A percentile compares a stretch with the other conserved stretches of the same genome.
These are phyloP conservation scores for Keithomyces neogunnii DNA, from an alignment of 2,329 filamentous ascomycete species.

Conservation along the genomic window DNA sequence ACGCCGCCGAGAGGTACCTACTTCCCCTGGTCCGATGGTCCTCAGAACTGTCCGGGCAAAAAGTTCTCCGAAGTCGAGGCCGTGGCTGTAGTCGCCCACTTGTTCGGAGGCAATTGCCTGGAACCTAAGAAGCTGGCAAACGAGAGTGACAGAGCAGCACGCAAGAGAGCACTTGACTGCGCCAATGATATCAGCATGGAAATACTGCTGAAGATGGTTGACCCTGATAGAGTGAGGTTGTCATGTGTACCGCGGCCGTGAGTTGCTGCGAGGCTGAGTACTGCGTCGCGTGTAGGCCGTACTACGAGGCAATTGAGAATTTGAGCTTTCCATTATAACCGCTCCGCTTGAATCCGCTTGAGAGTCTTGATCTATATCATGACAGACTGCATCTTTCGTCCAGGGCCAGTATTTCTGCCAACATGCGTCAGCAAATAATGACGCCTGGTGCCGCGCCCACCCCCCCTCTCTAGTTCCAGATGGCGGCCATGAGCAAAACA, in stretches of 20 bases:
- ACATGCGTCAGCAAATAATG: not conserved
- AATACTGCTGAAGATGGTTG: not conserved
- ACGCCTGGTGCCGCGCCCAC: not conserved
- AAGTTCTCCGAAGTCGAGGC: not conserved
- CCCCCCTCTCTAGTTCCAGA: not conserved
- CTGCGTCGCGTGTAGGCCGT: no score
- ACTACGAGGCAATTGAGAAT: no score
- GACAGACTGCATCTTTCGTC: no score
- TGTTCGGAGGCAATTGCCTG: not conserved
- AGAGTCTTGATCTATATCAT: no score
- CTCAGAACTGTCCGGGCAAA: not conserved
- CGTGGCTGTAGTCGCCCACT: not conserved
- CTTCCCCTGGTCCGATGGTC: not conserved
- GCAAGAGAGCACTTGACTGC: not conserved
- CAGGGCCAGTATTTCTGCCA: not conserved
- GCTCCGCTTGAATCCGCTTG: no score
- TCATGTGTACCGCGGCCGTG: not conserved
- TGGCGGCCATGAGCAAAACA: not conserved
- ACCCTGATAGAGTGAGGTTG: not conserved
- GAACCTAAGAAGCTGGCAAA: not conserved
- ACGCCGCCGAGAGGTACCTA: not conserved
- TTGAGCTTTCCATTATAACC: no score
- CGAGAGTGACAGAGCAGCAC: not conserved
- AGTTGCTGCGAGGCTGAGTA: no score
- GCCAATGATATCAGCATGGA: not conserved